Conservation (phyloP, 768 basidiomycete species). For the Chlorophyllum brunneum region DNA sequence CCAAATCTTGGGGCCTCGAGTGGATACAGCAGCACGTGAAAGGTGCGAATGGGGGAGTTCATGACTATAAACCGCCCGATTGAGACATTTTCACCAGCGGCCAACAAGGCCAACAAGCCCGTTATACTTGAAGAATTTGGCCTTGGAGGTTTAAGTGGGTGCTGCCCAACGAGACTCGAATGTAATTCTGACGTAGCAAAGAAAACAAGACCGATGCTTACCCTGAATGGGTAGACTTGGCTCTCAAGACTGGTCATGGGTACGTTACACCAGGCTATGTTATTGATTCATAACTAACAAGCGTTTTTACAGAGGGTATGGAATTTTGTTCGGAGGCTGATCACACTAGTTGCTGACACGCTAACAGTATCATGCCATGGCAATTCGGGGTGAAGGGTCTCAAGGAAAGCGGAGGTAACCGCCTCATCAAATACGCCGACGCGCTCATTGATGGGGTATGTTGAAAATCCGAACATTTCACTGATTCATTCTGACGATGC, state of each 20-base stretch:
- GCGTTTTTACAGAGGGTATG: constrained; percentile 25
- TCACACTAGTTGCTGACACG: neutral
- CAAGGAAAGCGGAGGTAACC: constrained; percentile 48
- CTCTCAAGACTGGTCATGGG: constrained; percentile 48
- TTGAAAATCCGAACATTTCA: neutral
- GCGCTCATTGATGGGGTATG: constrained; percentile 43
- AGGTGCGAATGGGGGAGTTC: constrained; percentile 22
- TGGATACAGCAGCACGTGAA: constrained; percentile 58
- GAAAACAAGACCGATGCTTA: constrained; percentile 50
- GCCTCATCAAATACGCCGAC: constrained; percentile 53
- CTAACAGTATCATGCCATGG: constrained; percentile 49
- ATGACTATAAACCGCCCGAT: too few relatives aligned
- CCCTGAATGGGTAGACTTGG: constrained; percentile 45
- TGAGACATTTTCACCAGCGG: constrained; percentile 37
- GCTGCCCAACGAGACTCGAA: neutral
- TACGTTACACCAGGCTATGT: constrained; percentile 21
- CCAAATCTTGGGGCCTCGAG: constrained; percentile 46
- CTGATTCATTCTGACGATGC: too few relatives aligned
- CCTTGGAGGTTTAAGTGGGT: constrained; percentile 37
- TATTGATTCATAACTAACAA: neutral
- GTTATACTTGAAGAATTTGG: constrained; percentile 66
- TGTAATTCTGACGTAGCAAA: constrained; percentile 14
- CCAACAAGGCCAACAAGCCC: constrained; percentile 52
- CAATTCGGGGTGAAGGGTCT: constrained; percentile 49
- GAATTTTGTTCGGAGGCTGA: neutral